Conservation (phyloP, 352 stramenopile genomes). For the Pythium oligandrum region DNA sequence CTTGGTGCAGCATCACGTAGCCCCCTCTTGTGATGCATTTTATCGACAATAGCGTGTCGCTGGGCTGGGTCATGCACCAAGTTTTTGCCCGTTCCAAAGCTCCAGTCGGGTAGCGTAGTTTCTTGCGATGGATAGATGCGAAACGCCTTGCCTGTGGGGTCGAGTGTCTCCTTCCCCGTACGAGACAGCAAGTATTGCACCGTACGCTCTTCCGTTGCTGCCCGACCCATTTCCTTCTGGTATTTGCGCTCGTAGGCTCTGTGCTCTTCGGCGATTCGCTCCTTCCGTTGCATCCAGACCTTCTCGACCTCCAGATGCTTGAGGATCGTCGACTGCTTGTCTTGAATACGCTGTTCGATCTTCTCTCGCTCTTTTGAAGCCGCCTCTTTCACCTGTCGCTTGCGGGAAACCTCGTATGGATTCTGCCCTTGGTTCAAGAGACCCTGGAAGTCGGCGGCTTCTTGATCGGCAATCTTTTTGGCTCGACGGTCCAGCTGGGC, state of each 20-base stretch:
- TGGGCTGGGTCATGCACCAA: constrained; percentile 26
- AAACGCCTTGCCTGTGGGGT: constrained; percentile 54
- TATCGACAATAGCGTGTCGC: constrained; percentile 15
- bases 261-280: constrained; percentile 36
- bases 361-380: constrained; percentile 27
- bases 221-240: constrained; percentile 60
- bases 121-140: constrained; percentile 70
- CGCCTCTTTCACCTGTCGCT: constrained; percentile 30
- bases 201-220: constrained; percentile 45
- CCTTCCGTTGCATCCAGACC: constrained; percentile 24
- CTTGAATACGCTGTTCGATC: constrained; percentile 47
- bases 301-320: constrained; percentile 50
- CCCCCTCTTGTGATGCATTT: constrained; percentile 13
- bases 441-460: constrained; percentile 39
- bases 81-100: constrained; percentile 61
- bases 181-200: constrained; percentile 47
- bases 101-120: constrained; percentile 62
- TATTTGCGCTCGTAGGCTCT: constrained; percentile 59
- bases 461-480: constrained; percentile 21
- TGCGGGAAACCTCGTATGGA: constrained; percentile 67
- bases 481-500: constrained; percentile 22
- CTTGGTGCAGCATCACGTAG: constrained; percentile 8
- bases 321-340: constrained; percentile 49
- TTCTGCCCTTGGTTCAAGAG: constrained; percentile 69
- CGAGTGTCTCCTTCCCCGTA: constrained; percentile 52